Evolutionary conservation across 768 basidiomycete genomes (phyloP), one percentile per base, ranked within the genome.

Genomic region (Mycena belliarum): DNA sequence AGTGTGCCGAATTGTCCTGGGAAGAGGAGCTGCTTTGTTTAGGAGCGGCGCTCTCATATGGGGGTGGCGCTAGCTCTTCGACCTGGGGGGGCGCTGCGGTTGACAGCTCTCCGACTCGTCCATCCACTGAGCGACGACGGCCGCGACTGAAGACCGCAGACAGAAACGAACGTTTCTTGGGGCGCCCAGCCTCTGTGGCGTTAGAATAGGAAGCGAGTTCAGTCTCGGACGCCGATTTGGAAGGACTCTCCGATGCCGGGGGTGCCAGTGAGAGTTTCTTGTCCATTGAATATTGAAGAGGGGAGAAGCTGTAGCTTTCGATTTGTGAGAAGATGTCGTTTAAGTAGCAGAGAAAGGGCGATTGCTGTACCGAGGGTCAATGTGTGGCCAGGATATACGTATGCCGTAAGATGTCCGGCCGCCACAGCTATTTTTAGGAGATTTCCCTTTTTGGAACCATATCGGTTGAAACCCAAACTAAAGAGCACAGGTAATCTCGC

Each of bases 151-250:
- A 58, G 42, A 52, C 37, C 7, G 40, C 44, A 16, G 52, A 47
- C 48, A 63, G 46, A 37, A 63, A 49, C 1, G 53, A 59, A 3
- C 57, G 57, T 26, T 35, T 44, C 52, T 35, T 28, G 9, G 28
- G 52, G 20, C 9, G n/a, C n/a, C n/a, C n/a, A n/a, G n/a, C 33
- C 14, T 53, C 35, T 10, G 35, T 25, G 25, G 48, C 38, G 21
- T 20, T 35, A 35, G 42, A 16, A 3, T 33, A 9, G 2, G 47
- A 23, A 25, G 54, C n/a, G n/a, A n/a, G n/a, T n/a, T n/a, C n/a
- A n/a, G n/a, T n/a, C n/a, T n/a, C n/a, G n/a, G 57, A 58, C 6
- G 55, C 50, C 23, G 49, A 57, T 46, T 52, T 45, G 21, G 52
- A 53, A 4, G 42, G 42, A 18, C 25, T 29, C 20, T 21, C 15